phyloP scores from a whole-genome alignment of 2,329 filamentous ascomycete genomes.

The Ophiostoma quercus region DNA sequence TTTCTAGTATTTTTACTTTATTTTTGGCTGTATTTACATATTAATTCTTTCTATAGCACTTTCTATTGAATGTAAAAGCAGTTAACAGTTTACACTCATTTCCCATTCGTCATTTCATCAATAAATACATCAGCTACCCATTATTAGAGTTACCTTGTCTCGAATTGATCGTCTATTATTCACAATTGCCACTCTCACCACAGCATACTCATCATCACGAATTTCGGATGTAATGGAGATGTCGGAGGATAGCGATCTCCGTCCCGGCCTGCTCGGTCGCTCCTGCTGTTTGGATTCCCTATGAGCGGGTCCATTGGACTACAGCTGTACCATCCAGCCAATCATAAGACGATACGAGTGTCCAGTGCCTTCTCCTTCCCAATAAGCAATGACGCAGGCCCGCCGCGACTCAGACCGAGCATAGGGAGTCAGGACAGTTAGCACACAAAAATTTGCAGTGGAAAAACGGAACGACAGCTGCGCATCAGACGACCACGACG shows the following conservation, averaged over 20 bases:
- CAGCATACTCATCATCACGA: neutral
- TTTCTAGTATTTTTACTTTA: neutral
- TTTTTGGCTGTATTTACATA: neutral
- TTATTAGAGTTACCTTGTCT: neutral
- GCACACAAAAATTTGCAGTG: conserved; percentile 11
- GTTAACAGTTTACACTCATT: no score
- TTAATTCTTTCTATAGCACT: no score
- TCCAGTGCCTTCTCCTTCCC: neutral
- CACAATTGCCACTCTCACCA: neutral
- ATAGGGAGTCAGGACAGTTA: neutral
- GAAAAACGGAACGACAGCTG: conserved; percentile 5
- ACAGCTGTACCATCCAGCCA: neutral
- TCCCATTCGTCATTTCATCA: no score
- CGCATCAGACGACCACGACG: neutral
- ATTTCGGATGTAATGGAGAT: neutral
- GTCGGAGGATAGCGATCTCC: neutral
- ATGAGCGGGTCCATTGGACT: neutral
- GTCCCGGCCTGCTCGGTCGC: conserved; percentile 2
- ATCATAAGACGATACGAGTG: neutral
- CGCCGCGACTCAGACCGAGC: neutral
- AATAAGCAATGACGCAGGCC: conserved; percentile 6
- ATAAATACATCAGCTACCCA: no score
- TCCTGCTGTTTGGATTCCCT: neutral
- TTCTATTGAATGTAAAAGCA: no score
- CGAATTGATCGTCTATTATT: neutral